phyloP scores from a whole-genome alignment of 176 grass and related monocot genomes.

The Eleusine coracana region DNA sequence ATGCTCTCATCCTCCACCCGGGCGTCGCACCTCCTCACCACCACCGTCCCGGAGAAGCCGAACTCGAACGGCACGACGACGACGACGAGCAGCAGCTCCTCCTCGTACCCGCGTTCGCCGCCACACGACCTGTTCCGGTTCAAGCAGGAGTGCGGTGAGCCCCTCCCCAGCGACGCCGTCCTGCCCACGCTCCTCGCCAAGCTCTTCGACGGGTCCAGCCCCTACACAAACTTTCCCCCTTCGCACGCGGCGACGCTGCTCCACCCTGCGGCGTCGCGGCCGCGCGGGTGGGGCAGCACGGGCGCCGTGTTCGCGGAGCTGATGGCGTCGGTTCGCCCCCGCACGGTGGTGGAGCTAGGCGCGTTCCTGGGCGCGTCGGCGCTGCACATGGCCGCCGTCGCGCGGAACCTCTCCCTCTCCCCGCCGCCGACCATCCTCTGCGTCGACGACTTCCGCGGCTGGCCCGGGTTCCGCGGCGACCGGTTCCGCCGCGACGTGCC shows the following conservation, averaged over 20 bases:
- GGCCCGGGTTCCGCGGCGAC: conserved; percentile 66
- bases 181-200: conserved; percentile 56
- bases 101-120: not conserved
- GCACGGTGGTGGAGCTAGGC: conserved; percentile 86
- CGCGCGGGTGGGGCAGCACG: conserved; percentile 91
- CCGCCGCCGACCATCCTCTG: conserved; percentile 68
- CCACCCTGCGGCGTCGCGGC: conserved; percentile 47
- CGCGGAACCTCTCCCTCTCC: conserved; percentile 68
- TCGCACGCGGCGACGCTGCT: conserved; percentile 55
- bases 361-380: conserved; percentile 96
- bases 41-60: no score
- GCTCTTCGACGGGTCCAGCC: conserved; percentile 76
- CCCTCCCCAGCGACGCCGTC: conserved; percentile 51
- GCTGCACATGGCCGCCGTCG: conserved; percentile 85
- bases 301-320: conserved; percentile 81
- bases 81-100: no score
- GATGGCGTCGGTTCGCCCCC: conserved; percentile 63
- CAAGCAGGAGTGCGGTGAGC: conserved; percentile 51
- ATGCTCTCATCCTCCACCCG: conserved; percentile 55
- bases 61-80: no score
- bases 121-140: conserved; percentile 85
- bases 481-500: conserved; percentile 80
- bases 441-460: conserved; percentile 95
- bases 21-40: conserved; percentile 9
- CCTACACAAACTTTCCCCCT: conserved; percentile 72